Evolutionary conservation across 768 basidiomycete species (phyloP), one percentile per base, ranked within the genome.

Genomic region (Macrocybe gigantea): DNA sequence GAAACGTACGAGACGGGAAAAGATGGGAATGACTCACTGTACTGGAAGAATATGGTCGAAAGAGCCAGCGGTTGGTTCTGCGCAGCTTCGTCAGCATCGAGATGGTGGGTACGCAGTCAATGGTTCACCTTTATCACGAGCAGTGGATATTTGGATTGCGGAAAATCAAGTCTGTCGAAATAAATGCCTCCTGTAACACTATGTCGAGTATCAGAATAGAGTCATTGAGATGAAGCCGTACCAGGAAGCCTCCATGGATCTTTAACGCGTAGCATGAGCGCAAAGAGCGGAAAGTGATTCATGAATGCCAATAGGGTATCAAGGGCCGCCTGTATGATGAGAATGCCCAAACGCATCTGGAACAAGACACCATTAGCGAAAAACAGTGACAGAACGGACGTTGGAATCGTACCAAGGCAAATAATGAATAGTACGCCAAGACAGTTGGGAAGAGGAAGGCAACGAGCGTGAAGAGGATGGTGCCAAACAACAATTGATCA

Each of bases 401-500:
- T 2, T 32, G 14, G 45, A n/a, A 8, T 58, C 67, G 43, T 47
- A 82, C 92, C 60, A 70, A 53, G 6, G 85, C 85, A 53, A 97
- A 97, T 4, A 94, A 68, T 0, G 80, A 66, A 54, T 96, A 92
- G 63, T 96, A 99, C 0, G 84, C 86, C 32, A 89, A 57, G 3
- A 94, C 79, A 0, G 95, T 97, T 2, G 95, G 88, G 56, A 88
- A 79, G 9, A 93, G 66, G 61, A 94, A 88, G 6, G 85, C 78
- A 9, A 90, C 66, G 12, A 92, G 72, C 0, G 90, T 88, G 70
- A 93, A 90, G 44, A 94, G 68, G 47, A 92, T 83, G 0, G 96
- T 94, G 5, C 95, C 95, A 33, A 97, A 85, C n/a, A 98, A 72
- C 2, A 98, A 77, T 60, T 97, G 93, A 62, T 98, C 95, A 29